phyloP scores from a whole-genome alignment of 202 grass and related monocot genomes.

The Zizania palustris region DNA sequence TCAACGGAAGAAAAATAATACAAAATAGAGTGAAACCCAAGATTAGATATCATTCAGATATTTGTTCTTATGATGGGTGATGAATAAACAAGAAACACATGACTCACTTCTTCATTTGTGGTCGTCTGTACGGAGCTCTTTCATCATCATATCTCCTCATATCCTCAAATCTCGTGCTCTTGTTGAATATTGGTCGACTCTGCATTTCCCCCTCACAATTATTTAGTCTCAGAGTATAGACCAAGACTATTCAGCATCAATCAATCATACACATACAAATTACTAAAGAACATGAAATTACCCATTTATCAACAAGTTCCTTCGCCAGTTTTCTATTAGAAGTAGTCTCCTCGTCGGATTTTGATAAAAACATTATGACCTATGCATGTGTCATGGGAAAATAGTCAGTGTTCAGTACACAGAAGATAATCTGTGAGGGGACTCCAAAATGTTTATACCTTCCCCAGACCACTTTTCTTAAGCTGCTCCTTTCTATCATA shows the following conservation, averaged over 20 bases:
- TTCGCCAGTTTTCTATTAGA: slow-evolving; percentile 91
- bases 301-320: slow-evolving; percentile 99
- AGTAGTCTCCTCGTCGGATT: slow-evolving; percentile 96
- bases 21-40: not conserved
- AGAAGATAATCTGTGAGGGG: slow-evolving; percentile 30
- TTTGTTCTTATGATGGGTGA: not conserved
- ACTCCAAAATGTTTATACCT: slow-evolving; percentile 52
- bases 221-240: slow-evolving; percentile 5
- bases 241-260: slow-evolving; percentile 27
- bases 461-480: slow-evolving; percentile 94
- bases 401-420: slow-evolving; percentile 16
- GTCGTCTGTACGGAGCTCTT: slow-evolving; percentile 73
- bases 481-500: slow-evolving; percentile 89
- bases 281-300: slow-evolving; percentile 46
- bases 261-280: slow-evolving; percentile 6
- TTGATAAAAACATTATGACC: slow-evolving; percentile 99
- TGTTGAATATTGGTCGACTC: slow-evolving; percentile 98
- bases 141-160: slow-evolving; percentile 88
- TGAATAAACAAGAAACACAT: not conserved
- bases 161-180: slow-evolving; percentile 92
- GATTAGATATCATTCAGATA: slow-evolving; percentile 16
- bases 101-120: slow-evolving; percentile 72
- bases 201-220: slow-evolving; percentile 48
- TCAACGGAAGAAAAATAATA: slow-evolving; percentile 7
- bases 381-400: slow-evolving; percentile 36